phyloP scores from a whole-genome alignment of 2,329 filamentous ascomycete genomes.

The Waltergamsia citrina region DNA sequence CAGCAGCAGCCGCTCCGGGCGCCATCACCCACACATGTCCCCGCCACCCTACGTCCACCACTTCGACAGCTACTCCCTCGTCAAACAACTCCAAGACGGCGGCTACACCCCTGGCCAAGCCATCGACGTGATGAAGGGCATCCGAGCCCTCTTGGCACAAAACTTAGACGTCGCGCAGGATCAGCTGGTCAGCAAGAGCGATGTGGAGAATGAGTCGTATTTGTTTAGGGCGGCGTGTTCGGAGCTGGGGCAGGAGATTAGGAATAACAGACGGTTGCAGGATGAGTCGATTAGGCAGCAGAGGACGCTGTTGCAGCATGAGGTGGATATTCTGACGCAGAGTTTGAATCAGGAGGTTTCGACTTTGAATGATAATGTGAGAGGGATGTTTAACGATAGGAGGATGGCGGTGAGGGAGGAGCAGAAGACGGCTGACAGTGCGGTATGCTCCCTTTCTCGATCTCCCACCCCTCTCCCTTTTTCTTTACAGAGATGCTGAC shows the following conservation, averaged over 20 bases:
- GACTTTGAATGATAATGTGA: conserved; percentile 80
- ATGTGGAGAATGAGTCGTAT: conserved; percentile 92
- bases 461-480: not conserved
- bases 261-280: conserved; percentile 64
- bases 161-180: conserved; percentile 76
- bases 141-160: conserved; percentile 64
- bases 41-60: conserved; percentile 83
- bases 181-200: conserved; percentile 77
- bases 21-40: conserved; percentile 58
- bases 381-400: conserved; percentile 91
- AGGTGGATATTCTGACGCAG: conserved; percentile 87
- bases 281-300: conserved; percentile 78
- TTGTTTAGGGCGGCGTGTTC: conserved; percentile 90
- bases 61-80: conserved; percentile 89
- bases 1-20: too few species aligned
- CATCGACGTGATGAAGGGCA: conserved; percentile 84
- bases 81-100: conserved; percentile 66
- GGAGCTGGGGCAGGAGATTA: conserved; percentile 81
- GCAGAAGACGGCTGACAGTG: conserved; percentile 74
- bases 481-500: not conserved
- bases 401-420: conserved; percentile 88
- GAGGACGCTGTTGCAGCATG: conserved; percentile 79
- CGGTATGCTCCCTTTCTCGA: conserved; percentile 37
- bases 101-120: conserved; percentile 69
- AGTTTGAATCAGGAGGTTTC: conserved; percentile 73